Evolutionary conservation across 73 alveolate genomes (phyloP), one percentile per base, ranked within the genome.

Genomic region (Paramecium bursaria): DNA sequence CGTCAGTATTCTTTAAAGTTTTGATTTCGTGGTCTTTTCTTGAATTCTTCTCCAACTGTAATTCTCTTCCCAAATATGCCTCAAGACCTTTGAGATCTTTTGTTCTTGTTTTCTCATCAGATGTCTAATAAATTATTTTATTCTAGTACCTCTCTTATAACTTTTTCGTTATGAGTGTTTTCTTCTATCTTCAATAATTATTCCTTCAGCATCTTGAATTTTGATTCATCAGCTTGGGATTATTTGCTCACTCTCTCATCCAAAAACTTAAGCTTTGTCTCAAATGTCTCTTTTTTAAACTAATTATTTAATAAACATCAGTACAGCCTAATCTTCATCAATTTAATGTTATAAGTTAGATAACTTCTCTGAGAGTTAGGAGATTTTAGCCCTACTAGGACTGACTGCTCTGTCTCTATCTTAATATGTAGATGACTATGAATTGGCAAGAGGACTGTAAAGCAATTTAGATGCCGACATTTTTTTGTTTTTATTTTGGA

Each of bases 1-100:
- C 97, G 54, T 92, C 97, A 27, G 91, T 74, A 46, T 74, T 51
- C 25, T 90, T 87, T 2, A 80, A 46, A 1, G 87, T 75, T 50
- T 92, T 90, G 14, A 79, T 75, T 55, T 92, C 95, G 49, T 85
- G 74, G 39, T 92, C 95, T 60, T 88, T 90, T 44, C 97, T 67
- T 25, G 61, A 86, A 54, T 75, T 60, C 75, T 90, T 92, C 60
- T 86, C 92, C 11, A 85, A 67, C 53, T 87, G 61, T 31, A 90
- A 87, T 50, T 92, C 95, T 44, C 87, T 87, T 11, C 73, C 49
- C 7, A 91, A 53, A 74, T 29, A 50, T 52, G 77, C 85, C 30
- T 92, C 97, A 30, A 90, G 74, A 3, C 92, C 86, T 85, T 92
- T 92, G 27, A 91, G 17, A 49, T 92, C 94, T 73, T 92, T 92